These are phyloP conservation scores for Termitomyces sp. DNA, from an alignment of 768 basidiomycete genomes.

Conservation along the genomic window DNA sequence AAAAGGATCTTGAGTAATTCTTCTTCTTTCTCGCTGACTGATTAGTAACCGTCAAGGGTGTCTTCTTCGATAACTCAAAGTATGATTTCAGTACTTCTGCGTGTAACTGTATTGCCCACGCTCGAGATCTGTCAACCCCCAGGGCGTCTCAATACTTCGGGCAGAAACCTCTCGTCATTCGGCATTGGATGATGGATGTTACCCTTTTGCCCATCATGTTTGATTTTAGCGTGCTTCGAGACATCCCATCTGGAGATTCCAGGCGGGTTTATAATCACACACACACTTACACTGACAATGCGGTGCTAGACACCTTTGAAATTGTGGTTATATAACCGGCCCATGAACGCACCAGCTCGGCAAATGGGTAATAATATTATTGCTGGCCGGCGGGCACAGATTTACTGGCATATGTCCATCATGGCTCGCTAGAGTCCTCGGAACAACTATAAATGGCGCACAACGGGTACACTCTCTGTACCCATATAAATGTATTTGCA, in stretches of 20 bases:
- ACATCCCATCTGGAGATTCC: neutral
- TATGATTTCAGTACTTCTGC: neutral
- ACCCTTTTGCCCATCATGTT: neutral
- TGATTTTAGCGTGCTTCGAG: neutral
- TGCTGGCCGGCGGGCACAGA: neutral
- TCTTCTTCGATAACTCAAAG: neutral
- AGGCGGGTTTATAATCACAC: neutral
- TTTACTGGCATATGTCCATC: neutral
- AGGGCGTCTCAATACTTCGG: neutral
- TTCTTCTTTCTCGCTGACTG: no score
- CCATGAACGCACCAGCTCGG: neutral
- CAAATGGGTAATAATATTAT: neutral
- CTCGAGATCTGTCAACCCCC: neutral
- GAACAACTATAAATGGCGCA: neutral
- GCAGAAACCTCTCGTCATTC: slow-evolving; percentile 1
- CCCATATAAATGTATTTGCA: neutral
- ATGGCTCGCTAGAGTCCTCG: neutral
- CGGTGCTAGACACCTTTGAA: neutral
- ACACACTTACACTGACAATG: neutral
- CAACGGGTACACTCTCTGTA: neutral
- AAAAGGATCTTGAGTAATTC: no score
- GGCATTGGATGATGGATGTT: neutral
- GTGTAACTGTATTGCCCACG: neutral
- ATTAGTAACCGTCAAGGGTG: neutral
- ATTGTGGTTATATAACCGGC: neutral